Conservation (phyloP, 108 stramenopile genomes). For the Thalassiosira profunda region DNA sequence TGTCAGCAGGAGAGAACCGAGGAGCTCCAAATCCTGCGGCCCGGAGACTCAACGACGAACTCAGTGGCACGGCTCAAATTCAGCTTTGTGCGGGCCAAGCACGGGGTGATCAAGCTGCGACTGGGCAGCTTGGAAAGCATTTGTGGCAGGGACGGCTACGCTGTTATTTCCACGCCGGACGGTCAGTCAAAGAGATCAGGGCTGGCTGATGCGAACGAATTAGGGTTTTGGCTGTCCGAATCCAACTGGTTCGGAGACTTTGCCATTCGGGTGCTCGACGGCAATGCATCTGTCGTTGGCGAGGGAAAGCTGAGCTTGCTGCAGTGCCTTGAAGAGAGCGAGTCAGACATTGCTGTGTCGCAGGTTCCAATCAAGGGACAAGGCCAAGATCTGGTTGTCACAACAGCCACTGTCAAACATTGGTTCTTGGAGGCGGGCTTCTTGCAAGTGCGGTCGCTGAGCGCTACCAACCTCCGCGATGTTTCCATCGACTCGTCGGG, state of each 20-base stretch:
- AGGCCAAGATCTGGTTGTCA: constrained; percentile 20
- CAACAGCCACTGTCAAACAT: constrained; percentile 40
- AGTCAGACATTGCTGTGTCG: constrained; percentile 7
- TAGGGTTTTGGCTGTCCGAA: constrained; percentile 21
- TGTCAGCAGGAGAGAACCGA: background rate
- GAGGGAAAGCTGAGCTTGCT: constrained; percentile 10
- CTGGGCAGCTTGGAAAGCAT: background rate
- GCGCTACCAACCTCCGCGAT: constrained; percentile 42
- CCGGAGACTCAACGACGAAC: constrained; percentile 29
- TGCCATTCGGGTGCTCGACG: constrained; percentile 4
- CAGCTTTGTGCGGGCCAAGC: constrained; percentile 57
- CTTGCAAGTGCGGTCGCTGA: constrained; percentile 42
- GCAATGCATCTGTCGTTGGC: background rate
- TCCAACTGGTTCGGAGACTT: constrained; percentile 36
- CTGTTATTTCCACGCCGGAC: constrained; percentile 19
- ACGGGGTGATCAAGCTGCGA: constrained; percentile 54
- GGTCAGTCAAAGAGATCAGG: constrained; percentile 12
- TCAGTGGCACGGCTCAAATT: constrained; percentile 44
- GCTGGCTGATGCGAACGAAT: background rate
- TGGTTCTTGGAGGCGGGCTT: constrained; percentile 63
- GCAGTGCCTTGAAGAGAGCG: constrained; percentile 10
- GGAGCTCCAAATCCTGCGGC: constrained; percentile 19
- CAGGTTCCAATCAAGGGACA: background rate
- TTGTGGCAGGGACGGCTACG: background rate
- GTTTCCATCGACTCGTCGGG: constrained; percentile 19